Percentiles rank a stretch among this genome's conserved stretches.
Conservation (phyloP, 306 rosid genomes). For the Psophocarpus tetragonolobus region DNA sequence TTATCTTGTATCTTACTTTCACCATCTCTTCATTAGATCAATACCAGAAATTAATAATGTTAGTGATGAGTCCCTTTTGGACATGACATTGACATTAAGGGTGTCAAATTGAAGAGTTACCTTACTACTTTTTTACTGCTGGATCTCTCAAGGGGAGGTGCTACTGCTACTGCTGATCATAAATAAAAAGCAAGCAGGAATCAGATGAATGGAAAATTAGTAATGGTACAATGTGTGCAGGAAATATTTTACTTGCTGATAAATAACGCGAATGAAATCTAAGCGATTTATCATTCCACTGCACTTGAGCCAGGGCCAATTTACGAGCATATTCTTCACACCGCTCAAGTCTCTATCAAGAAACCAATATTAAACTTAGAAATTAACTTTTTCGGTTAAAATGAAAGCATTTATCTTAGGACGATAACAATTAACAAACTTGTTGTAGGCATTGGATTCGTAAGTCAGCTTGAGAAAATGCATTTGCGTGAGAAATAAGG, state of each 20-base stretch:
- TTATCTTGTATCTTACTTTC: slow-evolving; percentile 34
- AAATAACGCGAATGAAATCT: slow-evolving; percentile 57
- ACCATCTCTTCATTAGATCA: slow-evolving; percentile 42
- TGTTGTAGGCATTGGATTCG: slow-evolving; percentile 69
- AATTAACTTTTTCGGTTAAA: not conserved
- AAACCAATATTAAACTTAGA: slow-evolving; percentile 1
- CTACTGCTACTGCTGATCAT: no score
- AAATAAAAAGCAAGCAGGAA: not conserved
- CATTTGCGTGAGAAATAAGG: slow-evolving; percentile 54
- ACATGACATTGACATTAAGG: not conserved
- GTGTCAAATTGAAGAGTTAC: slow-evolving; percentile 19
- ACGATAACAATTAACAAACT: slow-evolving; percentile 31
- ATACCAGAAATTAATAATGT: no score
- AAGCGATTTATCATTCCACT: slow-evolving; percentile 50
- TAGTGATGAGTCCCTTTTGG: not conserved
- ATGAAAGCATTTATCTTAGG: not conserved
- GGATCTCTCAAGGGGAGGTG: slow-evolving; percentile 26
- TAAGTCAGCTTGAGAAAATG: slow-evolving; percentile 57
- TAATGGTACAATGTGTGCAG: not conserved
- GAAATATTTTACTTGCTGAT: slow-evolving; percentile 44
- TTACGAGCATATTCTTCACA: slow-evolving; percentile 60
- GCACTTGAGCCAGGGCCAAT: slow-evolving; percentile 46
- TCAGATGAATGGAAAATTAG: not conserved
- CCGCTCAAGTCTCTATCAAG: slow-evolving; percentile 54
- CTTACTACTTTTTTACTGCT: slow-evolving; percentile 27